Evolutionary conservation across 345 rosid genomes (phyloP), one percentile per base, ranked within the genome.

Genomic region (Punica granatum): DNA sequence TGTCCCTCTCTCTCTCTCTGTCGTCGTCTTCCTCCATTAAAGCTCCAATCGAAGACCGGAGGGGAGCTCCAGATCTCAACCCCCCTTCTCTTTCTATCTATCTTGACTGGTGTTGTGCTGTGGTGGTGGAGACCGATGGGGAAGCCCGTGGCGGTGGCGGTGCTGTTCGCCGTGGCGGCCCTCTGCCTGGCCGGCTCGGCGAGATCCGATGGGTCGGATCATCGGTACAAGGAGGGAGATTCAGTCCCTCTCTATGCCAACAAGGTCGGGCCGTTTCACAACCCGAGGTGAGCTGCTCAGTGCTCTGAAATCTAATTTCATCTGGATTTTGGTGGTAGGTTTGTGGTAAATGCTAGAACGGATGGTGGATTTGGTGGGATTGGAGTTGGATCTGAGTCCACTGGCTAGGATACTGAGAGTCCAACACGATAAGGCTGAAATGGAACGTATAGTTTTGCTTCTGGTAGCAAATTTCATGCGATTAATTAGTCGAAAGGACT

Each of bases 211-310:
- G 82, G 83, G 61, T 83, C 92, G 66, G 81, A 90, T 61, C 90
- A 90, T 79, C 92, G 86, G 41, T 90, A 81, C 83, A 79, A 82
- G 63, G 83, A 76, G n/a, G 81, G 89, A 23, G 89, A 88, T 42
- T 16, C 72, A 6, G 90, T 90, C 58, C 90, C 90, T 16, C 87
- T 90, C 39, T 88, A 90, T 71, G 90, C 90, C 75, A 90, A 90
- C 70, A 90, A 90, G 72, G 92, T 88, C 63, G 95, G 90, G 9
- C 95, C 97, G 28, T 90, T 85, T 65, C 88, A 90, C 73, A 90
- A 90, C 66, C 95, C 92, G 73, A 88, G 90, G 97, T 78, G 75
- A 73, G 71, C 61, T 56, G 61, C 58, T n/a, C 12, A 2, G 7
- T 7, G 9, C 58, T 51, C 30, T 11, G 18, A 28, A 10, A n/a